Conservation (phyloP, 78 protist genomes). For the Anaeramoeba flamelloides region DNA sequence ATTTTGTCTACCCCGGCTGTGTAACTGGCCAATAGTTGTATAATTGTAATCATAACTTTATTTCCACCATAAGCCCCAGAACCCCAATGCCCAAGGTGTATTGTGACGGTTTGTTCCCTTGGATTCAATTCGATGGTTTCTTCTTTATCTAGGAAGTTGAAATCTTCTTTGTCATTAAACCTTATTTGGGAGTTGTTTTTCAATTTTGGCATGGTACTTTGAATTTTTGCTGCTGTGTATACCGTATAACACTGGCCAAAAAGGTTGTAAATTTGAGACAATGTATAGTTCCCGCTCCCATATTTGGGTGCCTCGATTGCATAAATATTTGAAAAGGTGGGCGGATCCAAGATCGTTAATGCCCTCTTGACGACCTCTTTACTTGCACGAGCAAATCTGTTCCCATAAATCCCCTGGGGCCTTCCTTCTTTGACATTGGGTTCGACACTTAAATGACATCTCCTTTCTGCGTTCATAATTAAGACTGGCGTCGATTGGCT, state of each 20-base stretch:
- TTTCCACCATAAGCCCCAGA: too few relatives aligned
- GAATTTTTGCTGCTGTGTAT: constrained; percentile 8
- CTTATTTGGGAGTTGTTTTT: too few relatives aligned
- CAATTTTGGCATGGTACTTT: too few relatives aligned
- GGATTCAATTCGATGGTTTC: too few relatives aligned
- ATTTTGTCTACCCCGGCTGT: too few relatives aligned
- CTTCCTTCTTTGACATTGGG: not conserved
- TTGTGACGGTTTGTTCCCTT: too few relatives aligned
- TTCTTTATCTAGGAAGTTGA: too few relatives aligned
- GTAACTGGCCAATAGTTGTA: too few relatives aligned
- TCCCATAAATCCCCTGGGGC: constrained; percentile 9
- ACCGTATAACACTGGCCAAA: constrained; percentile 11
- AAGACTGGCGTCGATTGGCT: not conserved
- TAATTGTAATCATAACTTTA: too few relatives aligned
- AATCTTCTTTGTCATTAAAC: too few relatives aligned
- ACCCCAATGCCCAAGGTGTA: too few relatives aligned
- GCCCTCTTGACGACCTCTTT: not conserved
- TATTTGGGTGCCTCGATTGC: constrained; percentile 19
- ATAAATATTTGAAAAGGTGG: constrained; percentile 1
- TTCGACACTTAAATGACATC: not conserved
- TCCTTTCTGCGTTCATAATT: not conserved
- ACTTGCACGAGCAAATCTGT: constrained; percentile 1
- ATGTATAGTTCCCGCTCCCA: constrained; percentile 13
- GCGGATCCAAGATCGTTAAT: not conserved
- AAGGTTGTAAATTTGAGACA: not conserved